Percentiles rank a stretch among this genome's conserved stretches.
Conservation (phyloP, 164 flowering plant genomes). For the Buxus sempervirens region DNA sequence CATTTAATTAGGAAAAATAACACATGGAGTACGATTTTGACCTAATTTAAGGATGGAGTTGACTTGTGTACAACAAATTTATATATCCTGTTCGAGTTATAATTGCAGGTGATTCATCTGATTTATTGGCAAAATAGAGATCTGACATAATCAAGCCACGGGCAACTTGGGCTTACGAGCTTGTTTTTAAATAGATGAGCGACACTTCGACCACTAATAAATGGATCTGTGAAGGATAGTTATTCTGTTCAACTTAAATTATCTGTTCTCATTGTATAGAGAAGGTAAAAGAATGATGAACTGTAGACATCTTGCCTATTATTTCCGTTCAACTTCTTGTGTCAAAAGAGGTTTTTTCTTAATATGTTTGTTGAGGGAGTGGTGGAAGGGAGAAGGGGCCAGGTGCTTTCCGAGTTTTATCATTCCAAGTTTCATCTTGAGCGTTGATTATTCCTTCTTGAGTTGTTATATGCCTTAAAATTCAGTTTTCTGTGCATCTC, state of each 20-base stretch:
- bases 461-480: neutral
- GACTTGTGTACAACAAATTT: neutral
- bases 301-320: neutral
- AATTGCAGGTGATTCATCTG: neutral
- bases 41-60: neutral
- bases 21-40: neutral
- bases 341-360: neutral
- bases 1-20: neutral
- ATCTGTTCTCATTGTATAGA: too few relatives aligned
- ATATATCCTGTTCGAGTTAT: neutral
- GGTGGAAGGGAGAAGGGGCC: neutral
- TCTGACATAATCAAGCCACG: neutral
- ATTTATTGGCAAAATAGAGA: neutral
- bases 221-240: too few relatives aligned
- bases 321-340: neutral
- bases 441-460: neutral
- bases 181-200: too few relatives aligned
- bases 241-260: too few relatives aligned
- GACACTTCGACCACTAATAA: too few relatives aligned
- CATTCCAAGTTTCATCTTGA: too few relatives aligned
- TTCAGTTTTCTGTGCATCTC: neutral
- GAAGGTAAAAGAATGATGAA: too few relatives aligned
- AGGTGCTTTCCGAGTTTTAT: neutral
- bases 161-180: neutral
- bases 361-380: neutral